Evolutionary conservation across 2,329 filamentous ascomycete species (phyloP).

Genomic region (Hypoxylon sp.): DNA sequence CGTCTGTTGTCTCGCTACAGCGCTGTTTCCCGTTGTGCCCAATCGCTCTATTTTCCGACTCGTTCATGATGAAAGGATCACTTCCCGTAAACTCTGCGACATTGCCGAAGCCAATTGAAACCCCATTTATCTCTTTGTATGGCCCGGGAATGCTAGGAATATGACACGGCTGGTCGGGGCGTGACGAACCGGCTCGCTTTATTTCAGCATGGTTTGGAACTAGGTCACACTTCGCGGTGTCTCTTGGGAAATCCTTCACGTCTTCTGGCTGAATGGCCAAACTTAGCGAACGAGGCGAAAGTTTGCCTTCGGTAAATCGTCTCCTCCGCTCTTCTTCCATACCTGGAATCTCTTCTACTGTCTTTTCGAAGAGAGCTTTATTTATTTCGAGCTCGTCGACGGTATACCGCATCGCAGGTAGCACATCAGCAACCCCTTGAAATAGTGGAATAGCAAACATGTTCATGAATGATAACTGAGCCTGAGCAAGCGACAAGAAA

Average conservation of each 20-base stretch:
- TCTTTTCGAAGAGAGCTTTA: constrained; percentile 78
- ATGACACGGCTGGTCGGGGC: constrained; percentile 51
- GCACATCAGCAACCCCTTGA: constrained; percentile 85
- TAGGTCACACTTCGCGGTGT: constrained; percentile 40
- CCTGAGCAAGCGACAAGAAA: constrained; percentile 83
- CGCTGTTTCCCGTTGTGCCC: constrained; percentile 65
- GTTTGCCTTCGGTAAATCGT: constrained; percentile 59
- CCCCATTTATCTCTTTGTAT: constrained; percentile 63
- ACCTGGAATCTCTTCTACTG: constrained; percentile 74
- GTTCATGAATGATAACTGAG: constrained; percentile 97
- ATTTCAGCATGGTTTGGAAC: constrained; percentile 49
- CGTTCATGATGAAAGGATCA: constrained; percentile 64
- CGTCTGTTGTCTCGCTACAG: constrained; percentile 74
- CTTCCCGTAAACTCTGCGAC: constrained; percentile 64
- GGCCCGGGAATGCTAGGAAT: constrained; percentile 54
- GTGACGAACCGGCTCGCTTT: constrained; percentile 47
- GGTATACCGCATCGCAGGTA: constrained; percentile 87
- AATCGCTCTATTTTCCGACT: constrained; percentile 54
- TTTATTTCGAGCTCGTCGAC: constrained; percentile 86
- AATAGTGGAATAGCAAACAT: constrained; percentile 95
- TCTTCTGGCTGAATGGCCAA: constrained; percentile 54
- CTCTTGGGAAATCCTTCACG: constrained; percentile 41
- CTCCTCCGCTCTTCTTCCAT: constrained; percentile 59
- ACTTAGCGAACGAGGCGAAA: constrained; percentile 63
- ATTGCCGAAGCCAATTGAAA: constrained; percentile 61